Evolutionary conservation across 2,329 filamentous ascomycete species (phyloP), one percentile per base, ranked within the genome.

Genomic region (Nemania abortiva): DNA sequence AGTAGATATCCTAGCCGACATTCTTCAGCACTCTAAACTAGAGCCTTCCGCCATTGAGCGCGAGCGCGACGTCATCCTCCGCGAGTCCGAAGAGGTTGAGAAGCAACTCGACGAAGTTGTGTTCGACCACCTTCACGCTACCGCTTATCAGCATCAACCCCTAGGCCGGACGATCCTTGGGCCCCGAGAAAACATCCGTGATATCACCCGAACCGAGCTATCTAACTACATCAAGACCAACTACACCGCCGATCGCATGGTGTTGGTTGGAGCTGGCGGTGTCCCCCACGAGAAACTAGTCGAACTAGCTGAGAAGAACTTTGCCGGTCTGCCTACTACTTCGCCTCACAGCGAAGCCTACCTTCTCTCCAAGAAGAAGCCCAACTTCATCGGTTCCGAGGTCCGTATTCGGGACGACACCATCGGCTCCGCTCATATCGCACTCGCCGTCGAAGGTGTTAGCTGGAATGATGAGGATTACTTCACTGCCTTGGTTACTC

Each of bases 71-170:
- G 97, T 99, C 80, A 99, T 99, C 81, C 90, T 99, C 78, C 92
- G 96, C 79, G 96, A 99, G 85, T 96, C 97, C 78, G 96, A 99
- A 86, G 96, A 99, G 88, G 97, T 99, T 75, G 96, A 99, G 89
- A 99, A 99, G 90, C 95, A 98, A 87, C 87, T 98, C 68, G 97
- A 99, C 87, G 96, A 99, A 86, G 96, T 99, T 75, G 97, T 99
- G 70, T 99, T 99, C 80, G 96, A 99, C 86, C 96, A 99, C 85
- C 88, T 99, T 69, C 96, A 99, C 85, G 95, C 96, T 79, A 99
- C 96, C 77, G 97, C 96, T 78, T 99, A 93, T 90, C 95, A 98
- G 87, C 88, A 91, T 81, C 96, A 99, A 87, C 92, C 96, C 72
- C 90, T 99, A 69, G 96, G 96, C 83, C 95, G 96, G 82, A 99